Conservation (phyloP, 129 eudicot genomes). For the Pseudognaphalium luteoalbum region DNA sequence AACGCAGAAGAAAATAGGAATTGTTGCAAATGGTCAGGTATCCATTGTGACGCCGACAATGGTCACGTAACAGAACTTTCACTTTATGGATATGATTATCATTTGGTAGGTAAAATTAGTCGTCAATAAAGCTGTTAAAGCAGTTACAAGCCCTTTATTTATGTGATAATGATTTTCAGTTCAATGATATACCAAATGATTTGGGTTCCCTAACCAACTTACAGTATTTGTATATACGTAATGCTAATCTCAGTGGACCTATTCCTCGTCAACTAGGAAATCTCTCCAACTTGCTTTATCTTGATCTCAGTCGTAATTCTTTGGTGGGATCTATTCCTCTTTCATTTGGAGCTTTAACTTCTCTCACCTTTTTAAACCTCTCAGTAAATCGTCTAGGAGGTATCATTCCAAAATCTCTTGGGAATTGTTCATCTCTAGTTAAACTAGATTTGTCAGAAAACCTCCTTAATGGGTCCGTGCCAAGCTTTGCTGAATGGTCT, state of each 20-base stretch:
- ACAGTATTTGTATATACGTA: conserved; percentile 3
- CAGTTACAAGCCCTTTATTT: conserved; percentile 21
- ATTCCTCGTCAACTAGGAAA: conserved; percentile 34
- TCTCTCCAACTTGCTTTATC: conserved; percentile 30
- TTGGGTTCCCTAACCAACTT: conserved; percentile 30
- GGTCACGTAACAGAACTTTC: conserved; percentile 33
- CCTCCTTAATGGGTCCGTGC: conserved; percentile 30
- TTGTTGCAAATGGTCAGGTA: conserved; percentile 46
- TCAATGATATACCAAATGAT: conserved; percentile 10
- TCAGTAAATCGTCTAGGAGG: conserved; percentile 13
- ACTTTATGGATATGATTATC: conserved; percentile 4
- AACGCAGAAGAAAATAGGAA: conserved; percentile 20
- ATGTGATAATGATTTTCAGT: neutral
- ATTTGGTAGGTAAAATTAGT: conserved; percentile 27
- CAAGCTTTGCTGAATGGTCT: conserved; percentile 2
- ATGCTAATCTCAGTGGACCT: conserved; percentile 9
- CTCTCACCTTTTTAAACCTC: conserved; percentile 13
- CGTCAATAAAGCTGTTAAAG: conserved; percentile 24
- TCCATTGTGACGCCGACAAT: conserved; percentile 29
- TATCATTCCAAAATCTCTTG: conserved; percentile 12
- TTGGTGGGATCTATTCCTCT: neutral
- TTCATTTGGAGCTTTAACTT: conserved; percentile 11
- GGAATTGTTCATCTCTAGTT: conserved; percentile 19
- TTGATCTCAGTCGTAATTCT: conserved; percentile 11
- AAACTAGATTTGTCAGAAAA: conserved; percentile 19